A percentile compares a stretch with the other conserved stretches of the same genome.
Evolutionary conservation across 306 rosid genomes (phyloP).

Genomic region (Trifolium fragiferum): DNA sequence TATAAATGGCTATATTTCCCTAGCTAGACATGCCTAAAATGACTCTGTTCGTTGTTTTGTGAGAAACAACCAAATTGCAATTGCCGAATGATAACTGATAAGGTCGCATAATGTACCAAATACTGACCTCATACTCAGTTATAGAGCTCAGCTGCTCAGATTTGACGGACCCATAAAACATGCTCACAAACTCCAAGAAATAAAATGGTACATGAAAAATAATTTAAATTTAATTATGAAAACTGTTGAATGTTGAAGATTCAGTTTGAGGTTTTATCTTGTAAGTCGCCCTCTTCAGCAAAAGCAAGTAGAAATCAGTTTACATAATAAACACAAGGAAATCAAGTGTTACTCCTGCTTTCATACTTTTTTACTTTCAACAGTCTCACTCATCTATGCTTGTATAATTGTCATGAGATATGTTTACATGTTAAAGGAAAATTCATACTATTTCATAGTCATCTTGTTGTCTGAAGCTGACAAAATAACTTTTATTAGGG

Average conservation of each 20-base stretch:
- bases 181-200: slow-evolving; percentile 16
- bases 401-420: not conserved
- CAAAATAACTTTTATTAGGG: slow-evolving; percentile 8
- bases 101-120: not conserved
- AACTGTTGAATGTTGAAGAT: not conserved
- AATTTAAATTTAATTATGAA: not conserved
- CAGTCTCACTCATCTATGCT: not conserved
- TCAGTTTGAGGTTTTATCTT: slow-evolving; percentile 20
- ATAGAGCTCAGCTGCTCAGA: not conserved
- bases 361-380: slow-evolving; percentile 20
- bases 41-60: not conserved
- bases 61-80: not conserved
- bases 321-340: not conserved
- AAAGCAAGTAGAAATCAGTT: slow-evolving; percentile 11
- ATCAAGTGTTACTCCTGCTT: slow-evolving; percentile 14
- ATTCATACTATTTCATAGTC: slow-evolving; percentile 1
- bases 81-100: not conserved
- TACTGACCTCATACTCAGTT: slow-evolving; percentile 2
- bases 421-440: slow-evolving; percentile 10
- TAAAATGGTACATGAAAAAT: not conserved
- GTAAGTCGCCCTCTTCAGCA: slow-evolving; percentile 31
- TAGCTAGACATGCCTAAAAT: not conserved
- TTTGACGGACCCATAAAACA: not conserved
- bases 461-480: slow-evolving; percentile 6
- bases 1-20: not conserved